Evolutionary conservation across 202 grass and related monocot genomes (phyloP).

Genomic region (Dendrocalamus latiflorus): DNA sequence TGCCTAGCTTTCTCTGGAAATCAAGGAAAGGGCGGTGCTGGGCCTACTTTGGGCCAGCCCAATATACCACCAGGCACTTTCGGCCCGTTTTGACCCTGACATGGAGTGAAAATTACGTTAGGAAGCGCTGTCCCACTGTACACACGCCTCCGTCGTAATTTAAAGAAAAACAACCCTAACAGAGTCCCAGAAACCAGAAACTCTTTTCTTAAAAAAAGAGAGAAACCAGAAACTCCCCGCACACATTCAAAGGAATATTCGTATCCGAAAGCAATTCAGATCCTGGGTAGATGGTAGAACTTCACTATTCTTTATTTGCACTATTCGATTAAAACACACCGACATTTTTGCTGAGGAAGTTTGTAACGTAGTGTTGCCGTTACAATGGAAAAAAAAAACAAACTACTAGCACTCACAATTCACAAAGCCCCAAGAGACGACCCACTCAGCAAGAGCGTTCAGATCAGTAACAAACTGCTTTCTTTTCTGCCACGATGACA

Average conservation of each 20-base stretch:
- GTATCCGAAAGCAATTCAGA: neutral
- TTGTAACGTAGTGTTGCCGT: neutral
- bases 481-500: neutral
- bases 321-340: neutral
- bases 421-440: neutral
- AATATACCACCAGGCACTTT: neutral
- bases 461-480: neutral
- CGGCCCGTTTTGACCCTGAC: neutral
- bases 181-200: too few relatives aligned
- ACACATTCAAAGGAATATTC: neutral
- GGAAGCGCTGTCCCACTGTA: too few relatives aligned
- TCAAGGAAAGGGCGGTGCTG: neutral
- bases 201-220: too few relatives aligned
- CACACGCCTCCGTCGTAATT: too few relatives aligned
- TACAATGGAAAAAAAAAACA: too few relatives aligned
- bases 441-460: neutral
- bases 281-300: neutral
- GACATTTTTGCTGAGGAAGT: neutral
- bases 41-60: neutral
- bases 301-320: neutral
- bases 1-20: neutral
- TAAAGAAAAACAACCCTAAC: too few relatives aligned
- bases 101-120: neutral
- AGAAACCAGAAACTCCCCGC: too few relatives aligned
- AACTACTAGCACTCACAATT: too few relatives aligned